Base-by-base conservation (phyloP, 2,329 filamentous ascomycete genomes). In the Diaporthe vexans region DNA sequence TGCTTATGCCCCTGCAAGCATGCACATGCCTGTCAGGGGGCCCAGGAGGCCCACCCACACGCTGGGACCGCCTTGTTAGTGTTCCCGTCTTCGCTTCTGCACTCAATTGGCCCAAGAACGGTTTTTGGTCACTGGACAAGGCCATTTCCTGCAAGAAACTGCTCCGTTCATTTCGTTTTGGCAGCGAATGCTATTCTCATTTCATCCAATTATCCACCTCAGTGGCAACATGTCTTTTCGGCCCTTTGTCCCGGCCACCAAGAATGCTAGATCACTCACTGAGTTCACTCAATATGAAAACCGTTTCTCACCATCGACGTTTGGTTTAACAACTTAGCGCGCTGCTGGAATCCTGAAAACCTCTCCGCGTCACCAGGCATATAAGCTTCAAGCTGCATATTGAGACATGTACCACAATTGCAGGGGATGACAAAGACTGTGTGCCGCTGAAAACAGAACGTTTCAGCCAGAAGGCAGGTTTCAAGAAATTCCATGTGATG, bases 1-100 rank as follows among this genome's bases (percentile, higher is more conserved):
- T 63, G 58, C 58, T 63, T 63, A 29, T 24, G 35, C 58, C 58
- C 58, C 58, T 63, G 57, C 57, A 59, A 17, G 11, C 29, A 57
- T 10, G 15, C 29, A 35, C 21, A 10, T 57, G 57, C 35, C 57
- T 40, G 35, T 59, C 57, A 26, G 56, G 37, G 56, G 56, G 29
- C 9, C 10, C 0, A 40, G n/a, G 29, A 1, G 54, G 29, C 29
- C 29, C 13, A n/a, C 54, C 40, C 40, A 43, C 29, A 35, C 17
- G 29, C 54, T 35, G 54, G 54, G 29, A 13, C 54, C 54, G 24
- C 29, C 54, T 35, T n/a, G 29, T 29, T 29, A 15, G 37, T 40
- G 37, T 40, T 40, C 37, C 37, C 37, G 37, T 40, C 37, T 40
- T 35, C 54, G 29, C 19, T 35, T 1, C 11, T 57, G 54, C 54